phyloP scores from a whole-genome alignment of 1,284 basidiomycete species.

The Trichosporon sp. region DNA sequence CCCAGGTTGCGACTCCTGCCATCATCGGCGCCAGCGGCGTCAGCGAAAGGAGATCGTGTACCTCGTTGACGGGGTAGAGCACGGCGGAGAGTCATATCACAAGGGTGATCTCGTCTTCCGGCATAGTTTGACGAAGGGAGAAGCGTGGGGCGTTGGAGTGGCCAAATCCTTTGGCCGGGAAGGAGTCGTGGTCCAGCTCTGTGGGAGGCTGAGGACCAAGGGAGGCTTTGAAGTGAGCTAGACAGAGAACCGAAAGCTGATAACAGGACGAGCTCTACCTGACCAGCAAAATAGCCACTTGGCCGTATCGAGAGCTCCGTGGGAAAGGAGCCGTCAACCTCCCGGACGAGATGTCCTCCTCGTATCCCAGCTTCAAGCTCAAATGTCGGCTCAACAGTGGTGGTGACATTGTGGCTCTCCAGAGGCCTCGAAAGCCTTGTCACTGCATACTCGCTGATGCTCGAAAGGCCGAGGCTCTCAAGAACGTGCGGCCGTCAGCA shows the following conservation, averaged over 20 bases:
- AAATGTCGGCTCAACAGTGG: not conserved
- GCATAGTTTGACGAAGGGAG: conserved; percentile 9
- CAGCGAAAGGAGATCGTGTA: not conserved
- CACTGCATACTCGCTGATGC: not conserved
- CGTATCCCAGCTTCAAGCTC: not conserved
- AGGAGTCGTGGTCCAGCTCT: not conserved
- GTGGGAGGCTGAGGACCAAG: not conserved
- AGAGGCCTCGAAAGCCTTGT: not conserved
- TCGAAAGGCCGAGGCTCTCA: not conserved
- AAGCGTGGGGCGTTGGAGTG: conserved; percentile 18
- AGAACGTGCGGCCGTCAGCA: conserved; percentile 11
- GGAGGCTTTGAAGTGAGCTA: conserved; percentile 4
- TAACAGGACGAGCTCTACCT: conserved; percentile 8
- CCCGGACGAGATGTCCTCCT: not conserved
- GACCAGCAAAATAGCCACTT: not conserved
- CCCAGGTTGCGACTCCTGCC: conserved; percentile 8
- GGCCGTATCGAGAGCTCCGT: not conserved
- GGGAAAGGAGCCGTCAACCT: conserved; percentile 1
- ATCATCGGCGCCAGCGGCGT: not conserved
- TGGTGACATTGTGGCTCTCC: not conserved
- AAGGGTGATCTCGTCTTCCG: conserved; percentile 22
- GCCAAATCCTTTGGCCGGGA: not conserved
- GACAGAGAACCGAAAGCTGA: not conserved
- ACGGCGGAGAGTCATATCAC: conserved; percentile 14
- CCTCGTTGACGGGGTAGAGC: not conserved